These are phyloP conservation scores for Suillus plorans DNA, from an alignment of 768 basidiomycete genomes.

Conservation along the genomic window DNA sequence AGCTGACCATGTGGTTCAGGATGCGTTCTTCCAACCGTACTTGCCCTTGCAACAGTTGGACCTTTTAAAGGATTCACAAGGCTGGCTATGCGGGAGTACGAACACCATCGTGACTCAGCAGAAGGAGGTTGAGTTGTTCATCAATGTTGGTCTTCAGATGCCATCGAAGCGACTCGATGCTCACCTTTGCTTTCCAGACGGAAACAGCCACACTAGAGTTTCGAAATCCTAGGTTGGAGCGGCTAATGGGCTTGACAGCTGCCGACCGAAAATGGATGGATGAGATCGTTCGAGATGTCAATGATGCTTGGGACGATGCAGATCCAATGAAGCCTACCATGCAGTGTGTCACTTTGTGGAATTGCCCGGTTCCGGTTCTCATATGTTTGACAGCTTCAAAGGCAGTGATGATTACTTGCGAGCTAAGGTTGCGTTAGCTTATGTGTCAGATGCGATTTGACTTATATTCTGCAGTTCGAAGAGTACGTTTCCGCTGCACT, in stretches of 20 bases:
- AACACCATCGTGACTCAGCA: constrained; percentile 95
- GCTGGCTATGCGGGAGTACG: constrained; percentile 94
- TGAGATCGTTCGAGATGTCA: constrained; percentile 85
- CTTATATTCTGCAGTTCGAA: constrained; percentile 55
- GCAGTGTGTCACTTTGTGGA: constrained; percentile 49
- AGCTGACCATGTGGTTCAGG: constrained; percentile 41
- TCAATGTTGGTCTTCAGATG: constrained; percentile 60
- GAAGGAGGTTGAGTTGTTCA: constrained; percentile 84
- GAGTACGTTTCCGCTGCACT: constrained; percentile 92
- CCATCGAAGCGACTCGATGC: not conserved
- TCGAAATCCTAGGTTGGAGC: constrained; percentile 77
- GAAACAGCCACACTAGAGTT: constrained; percentile 89
- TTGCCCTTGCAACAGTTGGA: constrained; percentile 94
- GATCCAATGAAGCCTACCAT: constrained; percentile 61
- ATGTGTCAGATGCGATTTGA: not conserved
- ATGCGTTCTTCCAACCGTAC: constrained; percentile 97
- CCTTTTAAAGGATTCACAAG: constrained; percentile 71
- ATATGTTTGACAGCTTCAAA: constrained; percentile 60
- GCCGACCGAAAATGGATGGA: constrained; percentile 99
- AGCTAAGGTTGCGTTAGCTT: constrained; percentile 55
- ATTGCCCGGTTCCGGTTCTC: not conserved
- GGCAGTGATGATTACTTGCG: constrained; percentile 96
- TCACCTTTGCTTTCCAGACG: constrained; percentile 47
- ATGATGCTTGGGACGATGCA: constrained; percentile 70
- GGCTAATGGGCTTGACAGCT: constrained; percentile 76